Evolutionary conservation across 176 grass and related monocot genomes (phyloP).

Genomic region (Oryza glaberrima): DNA sequence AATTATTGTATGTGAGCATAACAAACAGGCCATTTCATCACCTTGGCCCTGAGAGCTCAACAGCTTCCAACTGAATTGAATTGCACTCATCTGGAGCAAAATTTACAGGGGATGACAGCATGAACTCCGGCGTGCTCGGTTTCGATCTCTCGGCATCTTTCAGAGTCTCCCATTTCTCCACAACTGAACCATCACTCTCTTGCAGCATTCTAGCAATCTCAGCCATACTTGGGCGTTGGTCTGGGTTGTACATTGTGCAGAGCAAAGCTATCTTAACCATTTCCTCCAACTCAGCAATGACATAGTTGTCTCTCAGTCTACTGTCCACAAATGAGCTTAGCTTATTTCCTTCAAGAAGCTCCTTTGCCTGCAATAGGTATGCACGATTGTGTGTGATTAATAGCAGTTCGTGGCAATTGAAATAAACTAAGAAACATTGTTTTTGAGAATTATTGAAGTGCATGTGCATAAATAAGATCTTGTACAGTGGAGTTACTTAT

Average conservation of each 20-base stretch:
- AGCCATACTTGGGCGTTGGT: slow-evolving; percentile 70
- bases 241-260: slow-evolving; percentile 65
- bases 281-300: slow-evolving; percentile 54
- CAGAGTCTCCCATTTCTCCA: slow-evolving; percentile 68
- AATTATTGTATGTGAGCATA: background rate
- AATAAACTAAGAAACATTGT: background rate
- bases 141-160: slow-evolving; percentile 41
- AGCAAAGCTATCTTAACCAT: slow-evolving; percentile 83
- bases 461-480: background rate
- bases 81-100: slow-evolving; percentile 26
- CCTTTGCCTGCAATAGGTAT: slow-evolving; percentile 60
- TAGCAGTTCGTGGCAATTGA: slow-evolving; percentile 21
- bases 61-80: slow-evolving; percentile 59
- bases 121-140: slow-evolving; percentile 19
- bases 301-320: slow-evolving; percentile 52
- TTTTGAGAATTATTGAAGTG: background rate
- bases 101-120: slow-evolving; percentile 11
- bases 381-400: background rate
- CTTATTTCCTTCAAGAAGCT: slow-evolving; percentile 59
- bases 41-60: slow-evolving; percentile 82
- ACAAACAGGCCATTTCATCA: slow-evolving; percentile 40
- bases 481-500: background rate
- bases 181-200: slow-evolving; percentile 53
- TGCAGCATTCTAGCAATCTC: slow-evolving; percentile 80
- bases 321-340: slow-evolving; percentile 60